These are phyloP conservation scores for Dothistroma septosporum DNA, from an alignment of 2,329 filamentous ascomycete species.

Conservation along the genomic window DNA sequence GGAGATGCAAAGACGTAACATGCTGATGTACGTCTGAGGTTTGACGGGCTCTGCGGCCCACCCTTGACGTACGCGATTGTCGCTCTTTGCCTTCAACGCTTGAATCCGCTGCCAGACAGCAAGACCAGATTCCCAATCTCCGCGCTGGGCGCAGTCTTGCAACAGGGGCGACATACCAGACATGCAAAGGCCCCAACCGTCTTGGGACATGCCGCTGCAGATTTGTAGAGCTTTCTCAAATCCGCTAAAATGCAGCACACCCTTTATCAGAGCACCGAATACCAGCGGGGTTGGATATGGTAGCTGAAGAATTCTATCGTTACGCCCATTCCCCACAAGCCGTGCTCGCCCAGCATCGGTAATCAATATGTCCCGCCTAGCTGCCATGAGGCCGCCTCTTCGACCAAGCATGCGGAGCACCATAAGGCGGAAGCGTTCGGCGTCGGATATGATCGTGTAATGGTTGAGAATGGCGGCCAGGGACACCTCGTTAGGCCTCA, in stretches of 20 bases:
- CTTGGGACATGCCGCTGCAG: constrained; percentile 40
- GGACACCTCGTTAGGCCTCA: constrained; percentile 46
- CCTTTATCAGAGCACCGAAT: constrained; percentile 40
- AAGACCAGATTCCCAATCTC: constrained; percentile 37
- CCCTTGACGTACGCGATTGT: constrained; percentile 6
- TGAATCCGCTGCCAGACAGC: constrained; percentile 44
- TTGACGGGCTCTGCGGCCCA: constrained; percentile 10
- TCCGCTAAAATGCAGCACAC: constrained; percentile 43
- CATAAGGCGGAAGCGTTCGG: constrained; percentile 37
- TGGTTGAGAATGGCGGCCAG: constrained; percentile 40
- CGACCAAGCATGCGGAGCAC: constrained; percentile 42
- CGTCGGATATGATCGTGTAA: constrained; percentile 34
- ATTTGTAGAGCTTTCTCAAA: constrained; percentile 43
- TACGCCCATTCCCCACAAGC: constrained; percentile 1
- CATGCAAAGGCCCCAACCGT: constrained; percentile 46
- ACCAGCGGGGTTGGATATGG: constrained; percentile 44
- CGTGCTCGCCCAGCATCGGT: constrained; percentile 23
- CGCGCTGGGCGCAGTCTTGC: constrained; percentile 38
- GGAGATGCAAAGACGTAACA: constrained; percentile 25
- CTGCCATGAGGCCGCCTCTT: constrained; percentile 39
- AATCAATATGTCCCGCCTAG: constrained; percentile 38
- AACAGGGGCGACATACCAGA: constrained; percentile 39
- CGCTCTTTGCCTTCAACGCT: constrained; percentile 16
- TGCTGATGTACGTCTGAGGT: constrained; percentile 21
- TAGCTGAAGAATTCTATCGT: constrained; percentile 39